Evolutionary conservation across 2,329 filamentous ascomycete genomes (phyloP), one percentile per base, ranked within the genome.

Genomic region (Colletotrichum nymphaeae): DNA sequence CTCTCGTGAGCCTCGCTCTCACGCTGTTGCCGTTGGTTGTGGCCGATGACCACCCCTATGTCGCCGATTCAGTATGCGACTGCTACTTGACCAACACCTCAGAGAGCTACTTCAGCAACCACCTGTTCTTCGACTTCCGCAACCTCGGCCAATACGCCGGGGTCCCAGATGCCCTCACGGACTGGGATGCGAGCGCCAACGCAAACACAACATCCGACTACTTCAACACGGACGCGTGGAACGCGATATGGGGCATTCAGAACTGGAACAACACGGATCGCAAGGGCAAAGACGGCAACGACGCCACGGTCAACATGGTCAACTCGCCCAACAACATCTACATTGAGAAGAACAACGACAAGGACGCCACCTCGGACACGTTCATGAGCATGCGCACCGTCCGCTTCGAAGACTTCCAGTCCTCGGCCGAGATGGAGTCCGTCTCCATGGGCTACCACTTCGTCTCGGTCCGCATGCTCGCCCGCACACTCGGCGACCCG

Each of bases 111-210:
- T 89, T 86, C 76, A 79, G 81, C 22, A 79, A 81, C 22, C 88
- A 87, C 77, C 76, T 79, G 49, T 89, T 89, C 80, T 87, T 86
- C 75, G 87, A 89, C 78, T 89, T 88, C 75, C 81, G 87, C 58
- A 79, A 78, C 52, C 82, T 87, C 24, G 55, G 78, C 2, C 75
- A 85, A 28, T 83, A 86, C 67, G 85, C 83, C 4, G 75, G 78
- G 58, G 80, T 83, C 9, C 83, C 85, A 1, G 63, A 76, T 8
- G 75, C 80, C 57, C 75, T 85, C 60, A 62, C 68, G 5, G 78
- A 82, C 69, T 57, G 74, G n/a, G 73, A 78, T 5, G 69, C 76
- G 35, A 82, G 77, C 71, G 64, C 80, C 5, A 72, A 71, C 0
- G 84, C 84, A 2, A 60, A 63, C 3, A 64, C 78, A 3, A 82